Evolutionary conservation across 2,329 filamentous ascomycete genomes (phyloP), one percentile per base, ranked within the genome.

Genomic region (Parastagonospora nodorum): DNA sequence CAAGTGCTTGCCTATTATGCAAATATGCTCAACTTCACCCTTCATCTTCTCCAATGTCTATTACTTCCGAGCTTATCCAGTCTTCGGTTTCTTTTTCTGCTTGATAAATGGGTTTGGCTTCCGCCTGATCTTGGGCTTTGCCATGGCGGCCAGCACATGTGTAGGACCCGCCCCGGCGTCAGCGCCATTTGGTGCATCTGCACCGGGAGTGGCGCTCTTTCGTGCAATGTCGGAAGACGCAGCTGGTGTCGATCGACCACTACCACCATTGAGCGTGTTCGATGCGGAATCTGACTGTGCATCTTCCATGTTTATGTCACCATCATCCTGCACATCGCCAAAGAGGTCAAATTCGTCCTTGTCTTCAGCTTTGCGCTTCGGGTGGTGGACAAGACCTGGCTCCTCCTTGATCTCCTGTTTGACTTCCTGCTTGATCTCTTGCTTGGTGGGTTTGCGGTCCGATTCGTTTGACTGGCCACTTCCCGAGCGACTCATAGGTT

Each of bases 331-430:
- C 19, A 24, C 47, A 2, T 42, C 36, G 89, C 90, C 42, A 27
- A 48, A 48, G 6, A 48, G 14, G 27, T 48, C 49, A 88, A 94
- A 53, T 85, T 94, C 59, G 77, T 95, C 39, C 88, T 87, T 60
- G 19, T 58, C 50, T n/a, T 61, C 58, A 60, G 93, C 94, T 76
- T 82, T 95, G 40, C 87, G 88, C 2, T 87, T 88, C 2, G 90
- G 90, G 1, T 83, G 92, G 80, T 85, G 63, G 87, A 94, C 74
- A 85, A 90, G n/a, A 92, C 93, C 71, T 84, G 47, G 45, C 45
- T 69, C 65, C 10, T 53, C 42, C 42, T 66, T 63, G 44, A 58
- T 50, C 39, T 64, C 66, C 37, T 57, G 48, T 27, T 62, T 62
- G 32, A 59, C 51, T 32, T 57, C 51, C 14, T 49, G 42, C 35